Evolutionary conservation across 1,284 basidiomycete species (phyloP), one percentile per base, ranked within the genome.

Genomic region (Ustilago hordei): DNA sequence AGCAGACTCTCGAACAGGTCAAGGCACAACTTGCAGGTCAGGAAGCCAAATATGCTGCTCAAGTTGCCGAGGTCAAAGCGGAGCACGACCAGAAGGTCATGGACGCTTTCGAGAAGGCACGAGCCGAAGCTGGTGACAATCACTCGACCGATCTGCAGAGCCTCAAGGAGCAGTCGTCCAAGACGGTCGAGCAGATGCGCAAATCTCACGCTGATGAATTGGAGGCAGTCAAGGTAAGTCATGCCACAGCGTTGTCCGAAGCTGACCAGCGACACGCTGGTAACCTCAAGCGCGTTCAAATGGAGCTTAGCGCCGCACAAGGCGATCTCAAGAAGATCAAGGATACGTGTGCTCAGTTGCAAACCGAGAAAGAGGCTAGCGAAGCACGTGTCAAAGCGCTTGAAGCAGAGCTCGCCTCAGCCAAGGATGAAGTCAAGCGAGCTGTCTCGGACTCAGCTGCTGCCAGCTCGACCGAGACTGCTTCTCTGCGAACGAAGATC

Each of bases 31-130:
- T 78, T 12, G 66, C 63, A 8, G 41, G 61, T 28, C 69, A 75
- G 52, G 69, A 80, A 38, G 53, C 58, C 60, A 69, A 73, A 50
- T 73, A 75, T 45, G 69, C 62, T 28, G 70, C 68, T 15, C 68
- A 80, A 60, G 57, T 75, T 2, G 74, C 73, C 54, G 71, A 79
- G 32, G 63, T 73, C 53, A 67, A 80, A 59, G 75, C 69, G 9
- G 67, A 80, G 60, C 70, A 73, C 52, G 75, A 78, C 36, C 58
- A 67, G 35, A 76, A 81, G 65, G 58, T 79, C 7, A 64, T 65
- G 64, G 77, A 79, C 3, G 75, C 70, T 7, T 78, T 75, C 28
- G 75, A 81, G 39, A 70, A 77, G 57, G 79, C 79, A 4, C 75
- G 74, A 3, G 69, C 77, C 17, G 73, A 79, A 52, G 79, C 79